Base-by-base conservation (phyloP, 129 eudicot genomes). In the Pulicaria dysenterica region DNA sequence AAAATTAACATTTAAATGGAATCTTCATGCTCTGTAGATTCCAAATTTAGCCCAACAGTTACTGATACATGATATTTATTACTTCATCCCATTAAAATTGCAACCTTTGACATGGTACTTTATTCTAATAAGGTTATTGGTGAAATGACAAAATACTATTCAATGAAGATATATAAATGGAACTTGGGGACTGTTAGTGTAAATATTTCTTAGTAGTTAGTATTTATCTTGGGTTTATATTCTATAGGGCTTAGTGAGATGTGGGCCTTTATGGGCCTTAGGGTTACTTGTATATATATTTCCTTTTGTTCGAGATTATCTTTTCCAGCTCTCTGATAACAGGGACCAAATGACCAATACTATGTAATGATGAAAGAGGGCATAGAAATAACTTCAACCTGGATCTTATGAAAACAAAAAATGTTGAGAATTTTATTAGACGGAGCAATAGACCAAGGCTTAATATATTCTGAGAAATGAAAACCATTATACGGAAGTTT, bases 51-150 rank as follows among this genome's bases (percentile, higher is more conserved):
- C 39, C 50, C 17, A 47, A 15, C 13, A 47, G 53, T 69, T 76
- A 15, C 8, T 14, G 51, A 65, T 10, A 14, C 50, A 56, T 67
- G 74, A 45, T 38, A 9, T 2, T 47, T 1, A 60, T 63, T 15
- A 58, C 60, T 14, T 61, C 45, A 59, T 10, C 46, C 44, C 62
- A 38, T 50, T 37, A 14, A 38, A 53, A 55, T 15, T 69, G 50
- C 74, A 53, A 69, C 74, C 40, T 38, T 54, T 69, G 40, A 53
- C 50, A 69, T 38, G 31, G 31, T 24, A 24, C 31, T 24, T 24
- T 24, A 24, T 24, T 24, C 31, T 24, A 24, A 24, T 24, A 24
- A 24, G 31, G 2, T 24, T 24, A 24, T 24, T 12, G 6, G 17
- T 19, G 2, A 14, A 16, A 14, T 62, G 68, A 39, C 51, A 11